Conservation (phyloP, 495 filamentous ascomycete species). For the Elaphomyces granulatus region DNA sequence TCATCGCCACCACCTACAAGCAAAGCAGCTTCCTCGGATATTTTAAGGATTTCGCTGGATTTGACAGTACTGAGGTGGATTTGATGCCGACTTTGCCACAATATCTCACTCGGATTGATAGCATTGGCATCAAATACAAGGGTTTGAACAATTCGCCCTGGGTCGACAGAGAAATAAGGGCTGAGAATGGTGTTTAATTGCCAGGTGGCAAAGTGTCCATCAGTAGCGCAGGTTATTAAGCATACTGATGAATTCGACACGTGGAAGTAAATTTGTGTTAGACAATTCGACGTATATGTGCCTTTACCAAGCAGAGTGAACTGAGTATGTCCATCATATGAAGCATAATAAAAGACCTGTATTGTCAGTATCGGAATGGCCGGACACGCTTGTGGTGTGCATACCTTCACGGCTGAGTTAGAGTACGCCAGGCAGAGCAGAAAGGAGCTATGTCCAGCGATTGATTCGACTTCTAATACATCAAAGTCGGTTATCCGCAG, state of each 20-base stretch:
- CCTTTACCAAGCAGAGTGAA: constrained; percentile 44
- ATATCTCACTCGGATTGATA: constrained; percentile 13
- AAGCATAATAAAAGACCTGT: constrained; percentile 45
- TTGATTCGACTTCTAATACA: constrained; percentile 27
- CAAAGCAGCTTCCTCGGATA: constrained; percentile 26
- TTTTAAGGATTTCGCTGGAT: constrained; percentile 24
- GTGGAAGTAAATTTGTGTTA: constrained; percentile 53
- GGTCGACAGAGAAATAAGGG: constrained; percentile 24
- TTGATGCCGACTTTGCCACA: constrained; percentile 25
- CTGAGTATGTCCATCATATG: constrained; percentile 7
- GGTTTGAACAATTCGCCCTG: not conserved
- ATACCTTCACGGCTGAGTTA: constrained; percentile 57
- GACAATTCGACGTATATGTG: constrained; percentile 63
- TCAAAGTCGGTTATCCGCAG: constrained; percentile 68
- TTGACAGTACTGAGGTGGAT: constrained; percentile 71
- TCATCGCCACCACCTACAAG: constrained; percentile 75
- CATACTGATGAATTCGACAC: constrained; percentile 14
- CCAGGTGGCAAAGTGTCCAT: constrained; percentile 46
- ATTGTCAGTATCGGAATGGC: not conserved
- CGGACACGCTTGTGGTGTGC: not conserved
- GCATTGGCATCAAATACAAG: constrained; percentile 4
- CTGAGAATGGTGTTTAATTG: constrained; percentile 29
- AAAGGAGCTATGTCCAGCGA: constrained; percentile 16
- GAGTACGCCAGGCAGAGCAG: constrained; percentile 57
- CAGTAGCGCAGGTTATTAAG: constrained; percentile 46